Percentiles rank a stretch among this genome's conserved stretches.
Conservation (phyloP, 805 yeast genomes). For the Tanozyma kutaoensis region DNA sequence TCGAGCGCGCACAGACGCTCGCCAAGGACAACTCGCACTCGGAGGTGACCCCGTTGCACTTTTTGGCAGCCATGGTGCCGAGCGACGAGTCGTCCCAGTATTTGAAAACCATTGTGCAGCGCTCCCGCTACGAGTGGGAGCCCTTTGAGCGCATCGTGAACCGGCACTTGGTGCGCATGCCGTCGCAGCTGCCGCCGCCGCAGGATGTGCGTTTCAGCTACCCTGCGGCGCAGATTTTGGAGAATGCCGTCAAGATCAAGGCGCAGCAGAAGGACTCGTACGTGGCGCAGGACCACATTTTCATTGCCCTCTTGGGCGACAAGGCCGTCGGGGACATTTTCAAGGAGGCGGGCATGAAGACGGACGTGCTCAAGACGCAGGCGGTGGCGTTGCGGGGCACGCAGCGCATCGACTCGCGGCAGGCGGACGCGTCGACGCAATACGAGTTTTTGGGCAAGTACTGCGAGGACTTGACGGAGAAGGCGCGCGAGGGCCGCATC, state of each 20-base stretch:
- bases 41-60: slow-evolving; percentile 76
- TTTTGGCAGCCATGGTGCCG: slow-evolving; percentile 82
- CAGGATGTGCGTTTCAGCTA: slow-evolving; percentile 63
- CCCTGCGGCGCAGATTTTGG: slow-evolving; percentile 63
- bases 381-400: slow-evolving; percentile 75
- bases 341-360: slow-evolving; percentile 56
- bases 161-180: slow-evolving; percentile 67
- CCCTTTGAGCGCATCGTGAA: slow-evolving; percentile 70
- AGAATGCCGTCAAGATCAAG: slow-evolving; percentile 65
- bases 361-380: slow-evolving; percentile 65
- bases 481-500: slow-evolving; percentile 85
- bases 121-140: slow-evolving; percentile 81
- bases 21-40: slow-evolving; percentile 80
- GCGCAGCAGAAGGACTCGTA: slow-evolving; percentile 81
- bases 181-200: slow-evolving; percentile 86
- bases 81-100: slow-evolving; percentile 36
- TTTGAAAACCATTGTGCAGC: slow-evolving; percentile 70
- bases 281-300: slow-evolving; percentile 88
- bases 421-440: slow-evolving; percentile 80
- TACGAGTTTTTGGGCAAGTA: slow-evolving; percentile 80
- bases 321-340: slow-evolving; percentile 53
- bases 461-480: slow-evolving; percentile 87
- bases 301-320: slow-evolving; percentile 78
- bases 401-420: slow-evolving; percentile 84
- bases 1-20: slow-evolving; percentile 66